Evolutionary conservation across 495 filamentous ascomycete genomes (phyloP), one percentile per base, ranked within the genome.

Genomic region (Aspergillus avenaceus): DNA sequence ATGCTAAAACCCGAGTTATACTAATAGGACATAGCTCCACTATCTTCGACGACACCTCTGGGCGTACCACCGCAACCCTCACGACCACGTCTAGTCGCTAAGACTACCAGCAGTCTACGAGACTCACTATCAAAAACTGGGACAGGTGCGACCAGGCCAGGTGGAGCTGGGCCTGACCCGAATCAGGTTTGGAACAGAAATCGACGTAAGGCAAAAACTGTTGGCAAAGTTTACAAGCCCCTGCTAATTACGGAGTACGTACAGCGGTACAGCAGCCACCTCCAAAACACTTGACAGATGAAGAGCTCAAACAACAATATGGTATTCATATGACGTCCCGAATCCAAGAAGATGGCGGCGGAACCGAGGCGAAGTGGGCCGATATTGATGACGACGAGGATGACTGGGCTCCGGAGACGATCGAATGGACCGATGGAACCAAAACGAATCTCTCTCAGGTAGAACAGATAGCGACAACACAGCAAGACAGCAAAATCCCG

Each of bases 311-410:
- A 62, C 87, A 95, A 58, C 90, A 91, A 64, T 91, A 87, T 64
- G 93, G 93, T 12, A 99, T 99, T 49, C 93, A 99, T 66, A 81
- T 99, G 71, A 95, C 93, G 8, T 95, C 83, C 34, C 83, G 93
- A 46, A 83, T 99, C 19, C 86, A 91, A 43, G 80, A 89, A 47
- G 91, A 97, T 59, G 81, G 83, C 12, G 81, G 79, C 34, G 84
- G 86, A 13, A 91, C 91, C 51, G 88, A 92, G 45, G 83, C 90
- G 13, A 92, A 90, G 63, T 99, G 93, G 93, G 93, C 95, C 14
- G 93, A 99, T 72, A 97, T 98, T 50, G 93, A 97, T 50, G 93
- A 99, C 50, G 93, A 99, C 55, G 91, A 97, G 63, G 93, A 97
- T 48, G 91, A 97, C 63, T 99, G 93, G 93, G 90, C 87, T 3